Evolutionary conservation across 75 land plant species (phyloP).

Genomic region (Adiantum capillusveneris): DNA sequence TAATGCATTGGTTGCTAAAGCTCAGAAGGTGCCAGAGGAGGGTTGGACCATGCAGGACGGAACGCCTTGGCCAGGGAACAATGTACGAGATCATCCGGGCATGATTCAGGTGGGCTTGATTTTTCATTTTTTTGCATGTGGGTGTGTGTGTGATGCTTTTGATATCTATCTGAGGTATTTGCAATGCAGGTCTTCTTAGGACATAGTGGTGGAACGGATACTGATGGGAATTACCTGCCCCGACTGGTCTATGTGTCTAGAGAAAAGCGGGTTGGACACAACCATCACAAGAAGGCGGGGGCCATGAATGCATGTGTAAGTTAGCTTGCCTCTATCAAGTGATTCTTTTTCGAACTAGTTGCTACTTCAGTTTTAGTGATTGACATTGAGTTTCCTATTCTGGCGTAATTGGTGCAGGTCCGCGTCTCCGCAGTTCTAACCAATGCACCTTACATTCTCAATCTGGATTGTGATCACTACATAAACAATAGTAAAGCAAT

Average conservation of each 20-base stretch:
- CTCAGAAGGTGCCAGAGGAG: conserved; percentile 80
- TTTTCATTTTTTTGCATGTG: too few species aligned
- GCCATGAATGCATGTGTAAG: conserved; percentile 47
- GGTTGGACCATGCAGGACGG: conserved; percentile 95
- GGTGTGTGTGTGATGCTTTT: too few species aligned
- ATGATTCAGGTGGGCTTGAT: conserved; percentile 65
- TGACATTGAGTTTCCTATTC: not conserved
- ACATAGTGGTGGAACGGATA: conserved; percentile 19
- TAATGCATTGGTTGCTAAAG: conserved; percentile 78
- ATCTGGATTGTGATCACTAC: conserved; percentile 37
- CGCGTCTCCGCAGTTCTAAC: conserved; percentile 26
- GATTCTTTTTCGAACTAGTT: not conserved
- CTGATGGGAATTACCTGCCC: conserved; percentile 24
- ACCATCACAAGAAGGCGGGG: conserved; percentile 53
- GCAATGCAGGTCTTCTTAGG: conserved; percentile 26
- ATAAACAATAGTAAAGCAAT: conserved; percentile 29
- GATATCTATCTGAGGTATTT: not conserved
- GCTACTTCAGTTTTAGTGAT: not conserved
- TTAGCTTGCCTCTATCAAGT: too few species aligned
- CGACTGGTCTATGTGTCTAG: conserved; percentile 41
- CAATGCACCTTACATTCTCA: conserved; percentile 32
- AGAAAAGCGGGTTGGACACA: conserved; percentile 23
- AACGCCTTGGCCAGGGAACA: conserved; percentile 91
- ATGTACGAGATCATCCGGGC: conserved; percentile 84
- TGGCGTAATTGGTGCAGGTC: too few species aligned